Conservation (phyloP, 306 rosid species). For the Vigna trinervia region DNA sequence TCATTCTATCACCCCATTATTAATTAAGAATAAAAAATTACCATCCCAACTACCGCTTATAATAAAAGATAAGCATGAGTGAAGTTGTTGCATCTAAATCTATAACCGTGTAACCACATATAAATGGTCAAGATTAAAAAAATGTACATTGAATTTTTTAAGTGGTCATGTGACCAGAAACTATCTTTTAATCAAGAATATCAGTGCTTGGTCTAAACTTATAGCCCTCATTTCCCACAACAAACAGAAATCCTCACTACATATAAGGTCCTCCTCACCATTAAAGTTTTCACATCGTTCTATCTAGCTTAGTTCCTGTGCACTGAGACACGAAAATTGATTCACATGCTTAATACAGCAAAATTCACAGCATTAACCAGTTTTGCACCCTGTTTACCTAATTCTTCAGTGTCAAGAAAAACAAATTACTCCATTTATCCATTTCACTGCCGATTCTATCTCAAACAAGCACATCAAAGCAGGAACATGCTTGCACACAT, state of each 20-base stretch:
- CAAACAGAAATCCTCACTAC: neutral
- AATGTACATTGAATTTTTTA: neutral
- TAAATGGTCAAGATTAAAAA: neutral
- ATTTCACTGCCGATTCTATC: neutral
- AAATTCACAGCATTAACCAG: neutral
- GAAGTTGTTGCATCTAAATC: neutral
- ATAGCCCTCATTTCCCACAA: neutral
- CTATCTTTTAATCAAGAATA: neutral
- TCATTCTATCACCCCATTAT: neutral
- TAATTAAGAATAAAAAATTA: neutral
- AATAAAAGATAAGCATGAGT: neutral
- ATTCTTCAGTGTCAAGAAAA: conserved; percentile 6
- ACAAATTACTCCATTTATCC: conserved; percentile 11
- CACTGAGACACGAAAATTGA: neutral
- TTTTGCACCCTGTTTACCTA: neutral
- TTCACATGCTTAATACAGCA: conserved; percentile 1
- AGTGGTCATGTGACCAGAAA: neutral
- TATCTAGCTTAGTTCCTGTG: neutral
- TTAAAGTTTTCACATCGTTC: neutral
- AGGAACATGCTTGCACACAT: neutral
- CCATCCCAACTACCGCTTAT: neutral
- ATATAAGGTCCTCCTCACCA: neutral
- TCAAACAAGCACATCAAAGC: conserved; percentile 1
- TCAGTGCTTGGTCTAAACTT: neutral
- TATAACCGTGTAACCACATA: neutral